Percentiles rank a stretch among this genome's conserved stretches.
These are phyloP conservation scores for Basidiobolus meristosporus DNA, from an alignment of 371 early-diverging fungal species.

Conservation along the genomic window DNA sequence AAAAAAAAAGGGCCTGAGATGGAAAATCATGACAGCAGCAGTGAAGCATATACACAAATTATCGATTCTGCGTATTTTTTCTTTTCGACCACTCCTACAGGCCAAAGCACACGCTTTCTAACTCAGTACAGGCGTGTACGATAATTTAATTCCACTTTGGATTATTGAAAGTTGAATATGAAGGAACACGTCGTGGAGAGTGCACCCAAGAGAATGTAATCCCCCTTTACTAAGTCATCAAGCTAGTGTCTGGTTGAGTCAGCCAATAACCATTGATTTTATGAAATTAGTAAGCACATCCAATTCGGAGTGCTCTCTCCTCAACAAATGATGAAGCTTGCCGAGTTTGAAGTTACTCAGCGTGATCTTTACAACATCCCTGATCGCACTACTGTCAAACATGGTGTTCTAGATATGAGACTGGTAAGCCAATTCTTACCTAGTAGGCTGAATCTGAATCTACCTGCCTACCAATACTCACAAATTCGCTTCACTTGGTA, in stretches of 20 bases:
- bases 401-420: constrained; percentile 80
- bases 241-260: background rate
- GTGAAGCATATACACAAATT: no score
- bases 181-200: constrained; percentile 61
- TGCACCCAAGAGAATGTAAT: constrained; percentile 64
- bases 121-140: no score
- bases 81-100: no score
- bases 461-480: background rate
- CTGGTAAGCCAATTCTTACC: constrained; percentile 25
- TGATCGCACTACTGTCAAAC: constrained; percentile 54
- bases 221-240: background rate
- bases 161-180: constrained; percentile 21
- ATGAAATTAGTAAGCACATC: no score
- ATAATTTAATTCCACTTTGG: no score
- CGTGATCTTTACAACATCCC: constrained; percentile 80
- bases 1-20: no score
- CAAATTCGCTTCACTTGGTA: constrained; percentile 9
- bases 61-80: no score
- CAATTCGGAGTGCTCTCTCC: constrained; percentile 80
- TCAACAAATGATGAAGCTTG: constrained; percentile 59
- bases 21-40: no score
- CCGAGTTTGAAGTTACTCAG: constrained; percentile 79
- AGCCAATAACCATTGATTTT: constrained; percentile 23
- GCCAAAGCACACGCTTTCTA: no score
- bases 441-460: background rate